Evolutionary conservation across 1,284 basidiomycete species (phyloP).

Genomic region (Tylopilus sp.): DNA sequence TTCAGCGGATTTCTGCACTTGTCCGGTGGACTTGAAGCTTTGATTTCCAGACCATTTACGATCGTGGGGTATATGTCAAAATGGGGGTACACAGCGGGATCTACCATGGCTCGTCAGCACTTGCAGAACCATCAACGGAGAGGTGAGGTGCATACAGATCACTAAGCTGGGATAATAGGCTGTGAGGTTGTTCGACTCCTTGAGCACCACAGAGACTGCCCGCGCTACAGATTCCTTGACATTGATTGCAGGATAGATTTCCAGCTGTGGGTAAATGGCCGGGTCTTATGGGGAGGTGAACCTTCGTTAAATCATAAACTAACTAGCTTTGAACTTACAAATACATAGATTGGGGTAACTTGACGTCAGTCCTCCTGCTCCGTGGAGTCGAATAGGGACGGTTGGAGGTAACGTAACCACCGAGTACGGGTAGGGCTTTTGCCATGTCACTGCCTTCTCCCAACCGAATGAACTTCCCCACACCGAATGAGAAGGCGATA

Average conservation of each 20-base stretch:
- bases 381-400: slow-evolving; percentile 18
- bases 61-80: slow-evolving; percentile 56
- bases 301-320: neutral
- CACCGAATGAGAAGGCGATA: slow-evolving; percentile 3
- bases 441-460: slow-evolving; percentile 28
- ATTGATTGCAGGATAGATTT: slow-evolving; percentile 40
- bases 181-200: neutral
- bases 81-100: slow-evolving; percentile 56
- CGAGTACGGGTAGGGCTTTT: slow-evolving; percentile 30
- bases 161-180: slow-evolving; percentile 28
- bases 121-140: slow-evolving; percentile 2
- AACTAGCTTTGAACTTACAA: slow-evolving; percentile 30
- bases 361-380: slow-evolving; percentile 19
- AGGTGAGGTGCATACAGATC: slow-evolving; percentile 34
- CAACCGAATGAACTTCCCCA: slow-evolving; percentile 37
- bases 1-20: neutral
- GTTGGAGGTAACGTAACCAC: neutral
- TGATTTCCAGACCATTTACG: neutral
- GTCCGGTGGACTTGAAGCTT: neutral
- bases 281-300: slow-evolving; percentile 39
- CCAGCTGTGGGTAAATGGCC: slow-evolving; percentile 37
- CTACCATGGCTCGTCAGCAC: slow-evolving; percentile 40
- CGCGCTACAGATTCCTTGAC: slow-evolving; percentile 9
- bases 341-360: slow-evolving; percentile 34
- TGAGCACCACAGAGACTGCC: slow-evolving; percentile 10